A percentile compares a stretch with the other conserved stretches of the same genome.
Conservation (phyloP, 176 grass and related monocot species). For the Canna indica region DNA sequence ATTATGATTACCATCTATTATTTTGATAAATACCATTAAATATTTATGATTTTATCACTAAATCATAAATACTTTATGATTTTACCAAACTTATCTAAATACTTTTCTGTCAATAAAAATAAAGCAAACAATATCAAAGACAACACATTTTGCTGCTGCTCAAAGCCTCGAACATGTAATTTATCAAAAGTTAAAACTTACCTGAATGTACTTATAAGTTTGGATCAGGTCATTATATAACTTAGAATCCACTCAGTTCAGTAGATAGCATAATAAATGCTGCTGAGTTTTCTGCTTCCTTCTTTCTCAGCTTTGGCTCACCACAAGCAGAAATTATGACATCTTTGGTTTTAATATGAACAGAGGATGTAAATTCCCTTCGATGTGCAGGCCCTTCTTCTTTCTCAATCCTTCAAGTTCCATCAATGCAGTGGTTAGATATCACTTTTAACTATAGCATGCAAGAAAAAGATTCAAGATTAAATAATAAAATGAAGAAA, state of each 20-base stretch:
- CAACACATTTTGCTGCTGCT: too few species aligned
- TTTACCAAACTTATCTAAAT: too few species aligned
- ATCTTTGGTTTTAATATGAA: constrained; percentile 28
- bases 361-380: constrained; percentile 50
- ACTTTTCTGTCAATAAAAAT: too few species aligned
- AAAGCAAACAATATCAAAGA: too few species aligned
- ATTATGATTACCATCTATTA: too few species aligned
- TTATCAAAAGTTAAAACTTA: too few species aligned
- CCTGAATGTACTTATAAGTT: too few species aligned
- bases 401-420: constrained; percentile 56
- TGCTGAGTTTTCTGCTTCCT: constrained; percentile 61
- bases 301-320: constrained; percentile 45
- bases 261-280: constrained; percentile 47
- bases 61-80: too few species aligned
- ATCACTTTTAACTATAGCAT: background rate
- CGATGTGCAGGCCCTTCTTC: constrained; percentile 50
- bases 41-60: too few species aligned
- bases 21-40: too few species aligned
- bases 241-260: background rate
- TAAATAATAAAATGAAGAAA: too few species aligned
- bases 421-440: background rate
- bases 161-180: too few species aligned
- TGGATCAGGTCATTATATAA: background rate
- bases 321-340: constrained; percentile 32
- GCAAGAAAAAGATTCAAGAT: background rate